phyloP scores from a whole-genome alignment of 208 protist species.

The Tritrichomonas foetus region DNA sequence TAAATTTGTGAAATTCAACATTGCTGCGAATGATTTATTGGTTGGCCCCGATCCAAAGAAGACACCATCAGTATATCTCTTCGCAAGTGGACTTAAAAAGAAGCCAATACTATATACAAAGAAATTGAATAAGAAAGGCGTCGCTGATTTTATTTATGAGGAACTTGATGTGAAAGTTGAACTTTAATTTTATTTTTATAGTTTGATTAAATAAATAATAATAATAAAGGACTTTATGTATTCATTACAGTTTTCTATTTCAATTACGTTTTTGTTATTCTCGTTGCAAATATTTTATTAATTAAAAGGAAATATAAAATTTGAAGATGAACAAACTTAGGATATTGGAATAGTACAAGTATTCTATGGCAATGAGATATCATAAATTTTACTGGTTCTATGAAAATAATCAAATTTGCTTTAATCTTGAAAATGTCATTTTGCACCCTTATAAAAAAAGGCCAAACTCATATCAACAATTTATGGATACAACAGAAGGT shows the following conservation, averaged over 20 bases:
- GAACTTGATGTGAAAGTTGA: not conserved
- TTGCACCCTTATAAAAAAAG: no score
- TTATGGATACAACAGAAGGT: no score
- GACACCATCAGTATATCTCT: not conserved
- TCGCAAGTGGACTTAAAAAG: not conserved
- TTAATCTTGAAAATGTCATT: no score
- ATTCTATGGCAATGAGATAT: no score
- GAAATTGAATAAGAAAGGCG: not conserved
- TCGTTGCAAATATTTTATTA: not conserved
- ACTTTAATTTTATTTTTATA: not conserved
- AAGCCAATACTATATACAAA: not conserved
- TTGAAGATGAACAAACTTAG: not conserved
- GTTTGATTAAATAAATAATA: not conserved
- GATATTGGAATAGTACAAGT: no score
- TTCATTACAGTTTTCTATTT: not conserved
- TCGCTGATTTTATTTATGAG: not conserved
- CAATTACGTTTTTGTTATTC: not conserved
- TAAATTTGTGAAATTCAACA: not conserved
- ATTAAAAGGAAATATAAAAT: not conserved
- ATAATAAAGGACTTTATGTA: not conserved
- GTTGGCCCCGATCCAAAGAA: not conserved
- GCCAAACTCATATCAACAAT: no score
- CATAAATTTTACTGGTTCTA: no score
- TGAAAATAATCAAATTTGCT: no score
- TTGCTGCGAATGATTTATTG: not conserved